phyloP scores from a whole-genome alignment of 176 grass and related monocot species.

The Avena insularis region DNA sequence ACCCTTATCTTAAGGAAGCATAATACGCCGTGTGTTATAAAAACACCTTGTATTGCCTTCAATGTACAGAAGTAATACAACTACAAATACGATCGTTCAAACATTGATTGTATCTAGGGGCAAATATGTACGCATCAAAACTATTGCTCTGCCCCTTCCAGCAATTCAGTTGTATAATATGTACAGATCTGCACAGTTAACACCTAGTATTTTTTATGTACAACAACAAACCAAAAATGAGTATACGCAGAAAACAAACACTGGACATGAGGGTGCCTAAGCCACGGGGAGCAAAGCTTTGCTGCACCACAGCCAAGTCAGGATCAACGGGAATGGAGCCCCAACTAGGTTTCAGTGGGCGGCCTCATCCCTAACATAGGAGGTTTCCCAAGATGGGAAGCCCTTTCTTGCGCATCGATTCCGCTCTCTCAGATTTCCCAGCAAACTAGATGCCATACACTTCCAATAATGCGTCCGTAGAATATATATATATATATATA shows the following conservation, averaged over 20 bases:
- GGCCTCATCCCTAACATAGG: not conserved
- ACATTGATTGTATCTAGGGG: not conserved
- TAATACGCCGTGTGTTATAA: not conserved
- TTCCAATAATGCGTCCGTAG: not conserved
- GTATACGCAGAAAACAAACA: not conserved
- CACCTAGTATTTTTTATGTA: not conserved
- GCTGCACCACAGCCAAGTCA: not conserved
- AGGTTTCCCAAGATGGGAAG: not conserved
- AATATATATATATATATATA: not conserved
- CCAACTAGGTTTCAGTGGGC: not conserved
- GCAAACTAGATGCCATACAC: not conserved
- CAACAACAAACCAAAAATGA: not conserved
- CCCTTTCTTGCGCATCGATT: not conserved
- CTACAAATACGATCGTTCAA: not conserved
- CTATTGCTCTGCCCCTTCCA: not conserved
- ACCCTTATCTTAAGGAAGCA: no score
- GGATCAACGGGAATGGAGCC: conserved; percentile 4
- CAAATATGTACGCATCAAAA: not conserved
- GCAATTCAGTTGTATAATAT: not conserved
- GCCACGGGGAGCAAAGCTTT: not conserved
- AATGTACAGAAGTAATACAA: not conserved
- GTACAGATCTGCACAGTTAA: not conserved
- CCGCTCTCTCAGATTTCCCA: not conserved
- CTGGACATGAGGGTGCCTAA: not conserved
- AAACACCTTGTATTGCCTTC: not conserved